These are phyloP conservation scores for Nannochloris sp. DNA, from an alignment of 139 green algal species.

Conservation along the genomic window DNA sequence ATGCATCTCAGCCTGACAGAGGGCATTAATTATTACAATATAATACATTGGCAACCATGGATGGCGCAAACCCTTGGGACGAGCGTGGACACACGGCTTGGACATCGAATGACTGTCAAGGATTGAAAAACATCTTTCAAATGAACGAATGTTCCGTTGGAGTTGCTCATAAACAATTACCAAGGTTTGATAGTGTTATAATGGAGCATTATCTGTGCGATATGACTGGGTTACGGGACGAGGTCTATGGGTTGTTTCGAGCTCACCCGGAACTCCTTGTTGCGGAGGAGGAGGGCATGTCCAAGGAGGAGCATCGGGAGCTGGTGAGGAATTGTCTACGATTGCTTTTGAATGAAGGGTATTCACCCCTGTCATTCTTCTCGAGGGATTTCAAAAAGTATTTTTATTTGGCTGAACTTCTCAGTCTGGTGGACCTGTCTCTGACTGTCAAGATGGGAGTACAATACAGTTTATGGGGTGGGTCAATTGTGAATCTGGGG, in stretches of 20 bases:
- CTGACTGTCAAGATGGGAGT: slow-evolving; percentile 74
- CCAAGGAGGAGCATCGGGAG: slow-evolving; percentile 72
- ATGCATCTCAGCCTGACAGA: no score
- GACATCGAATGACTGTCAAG: no score
- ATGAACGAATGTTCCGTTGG: neutral
- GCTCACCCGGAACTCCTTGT: slow-evolving; percentile 63
- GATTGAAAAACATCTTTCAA: no score
- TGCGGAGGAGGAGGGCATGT: slow-evolving; percentile 48
- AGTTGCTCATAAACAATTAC: slow-evolving; percentile 13
- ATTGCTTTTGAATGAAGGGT: slow-evolving; percentile 45
- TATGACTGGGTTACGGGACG: slow-evolving; percentile 21
- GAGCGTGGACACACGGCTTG: no score
- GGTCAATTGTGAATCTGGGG: slow-evolving; percentile 62
- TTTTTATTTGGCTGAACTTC: slow-evolving; percentile 56
- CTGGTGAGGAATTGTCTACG: slow-evolving; percentile 55
- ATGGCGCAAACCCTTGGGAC: no score
- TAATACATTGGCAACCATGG: no score
- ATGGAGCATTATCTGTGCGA: slow-evolving; percentile 39
- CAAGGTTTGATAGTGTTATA: slow-evolving; percentile 26
- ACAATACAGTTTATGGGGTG: slow-evolving; percentile 70
- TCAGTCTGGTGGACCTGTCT: slow-evolving; percentile 60
- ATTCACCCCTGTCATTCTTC: slow-evolving; percentile 53
- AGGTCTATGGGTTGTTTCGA: slow-evolving; percentile 53
- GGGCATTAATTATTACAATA: no score
- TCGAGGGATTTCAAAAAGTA: slow-evolving; percentile 47